Evolutionary conservation across 2,329 filamentous ascomycete genomes (phyloP).

Genomic region (Sordariomycetes sp.): DNA sequence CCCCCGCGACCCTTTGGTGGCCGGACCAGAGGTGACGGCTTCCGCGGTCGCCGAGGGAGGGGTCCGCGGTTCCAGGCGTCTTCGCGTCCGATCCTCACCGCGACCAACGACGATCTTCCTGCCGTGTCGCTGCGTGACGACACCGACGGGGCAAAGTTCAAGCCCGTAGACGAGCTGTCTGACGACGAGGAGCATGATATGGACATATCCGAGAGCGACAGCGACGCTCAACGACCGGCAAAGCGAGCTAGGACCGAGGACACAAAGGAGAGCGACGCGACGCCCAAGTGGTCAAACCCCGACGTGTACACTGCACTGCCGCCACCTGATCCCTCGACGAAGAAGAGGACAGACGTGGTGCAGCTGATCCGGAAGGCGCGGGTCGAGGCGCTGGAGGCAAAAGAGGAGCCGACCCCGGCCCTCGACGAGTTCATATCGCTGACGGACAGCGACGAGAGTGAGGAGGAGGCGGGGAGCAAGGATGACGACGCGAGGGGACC

Average conservation of each 20-base stretch:
- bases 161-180: slow-evolving; percentile 41
- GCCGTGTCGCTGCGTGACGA: slow-evolving; percentile 32
- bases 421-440: slow-evolving; percentile 85
- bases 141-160: slow-evolving; percentile 35
- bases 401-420: slow-evolving; percentile 38
- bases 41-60: slow-evolving; percentile 8
- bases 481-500: slow-evolving; percentile 1
- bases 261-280: slow-evolving; percentile 17
- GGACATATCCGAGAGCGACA: slow-evolving; percentile 43
- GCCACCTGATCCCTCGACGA: slow-evolving; percentile 57
- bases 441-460: slow-evolving; percentile 36
- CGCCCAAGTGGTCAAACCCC: slow-evolving; percentile 86
- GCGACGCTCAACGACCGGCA: slow-evolving; percentile 21
- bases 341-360: slow-evolving; percentile 77
- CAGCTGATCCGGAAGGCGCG: slow-evolving; percentile 86
- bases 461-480: slow-evolving; percentile 13
- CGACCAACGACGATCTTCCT: slow-evolving; percentile 23
- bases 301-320: slow-evolving; percentile 86
- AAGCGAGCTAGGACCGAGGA: slow-evolving; percentile 24
- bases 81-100: slow-evolving; percentile 35
- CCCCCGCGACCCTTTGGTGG: slow-evolving; percentile 6
- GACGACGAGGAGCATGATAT: slow-evolving; percentile 52
- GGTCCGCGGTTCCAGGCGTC: slow-evolving; percentile 24
- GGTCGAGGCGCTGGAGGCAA: slow-evolving; percentile 37
- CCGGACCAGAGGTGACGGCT: slow-evolving; percentile 7